phyloP scores from a whole-genome alignment of 2,329 filamentous ascomycete species.

The Fusarium annulatum region DNA sequence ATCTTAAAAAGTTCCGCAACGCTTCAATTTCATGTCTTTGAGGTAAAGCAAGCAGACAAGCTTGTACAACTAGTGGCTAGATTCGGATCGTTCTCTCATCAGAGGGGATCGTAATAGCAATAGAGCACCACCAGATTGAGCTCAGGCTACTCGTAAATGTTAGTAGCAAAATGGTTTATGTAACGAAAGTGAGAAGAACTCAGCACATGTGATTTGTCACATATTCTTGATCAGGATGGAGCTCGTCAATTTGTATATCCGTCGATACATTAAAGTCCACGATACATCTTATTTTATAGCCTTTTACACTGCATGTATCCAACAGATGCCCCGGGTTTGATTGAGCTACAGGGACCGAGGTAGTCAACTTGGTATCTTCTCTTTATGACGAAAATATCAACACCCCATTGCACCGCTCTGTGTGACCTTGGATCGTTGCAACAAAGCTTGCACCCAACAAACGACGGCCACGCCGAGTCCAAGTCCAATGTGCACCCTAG shows the following conservation, averaged over 20 bases:
- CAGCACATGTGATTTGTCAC: background rate
- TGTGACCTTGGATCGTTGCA: background rate
- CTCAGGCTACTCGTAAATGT: background rate
- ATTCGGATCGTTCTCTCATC: background rate
- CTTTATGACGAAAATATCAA: background rate
- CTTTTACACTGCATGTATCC: background rate
- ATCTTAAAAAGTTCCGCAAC: background rate
- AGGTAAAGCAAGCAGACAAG: background rate
- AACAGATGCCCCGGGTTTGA: background rate
- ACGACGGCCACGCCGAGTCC: slow-evolving; percentile 25
- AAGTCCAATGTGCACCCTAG: slow-evolving; percentile 10
- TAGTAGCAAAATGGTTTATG: background rate
- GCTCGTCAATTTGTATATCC: background rate
- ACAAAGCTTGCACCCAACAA: slow-evolving; percentile 23
- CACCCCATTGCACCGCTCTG: background rate
- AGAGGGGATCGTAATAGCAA: background rate
- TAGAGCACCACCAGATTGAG: background rate
- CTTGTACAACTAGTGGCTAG: background rate
- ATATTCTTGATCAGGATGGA: background rate
- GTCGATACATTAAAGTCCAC: background rate
- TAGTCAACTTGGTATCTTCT: background rate
- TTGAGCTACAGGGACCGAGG: background rate
- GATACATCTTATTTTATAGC: background rate
- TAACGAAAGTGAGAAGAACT: background rate
- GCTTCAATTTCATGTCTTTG: too few relatives aligned